Base-by-base conservation (phyloP, 441 rosid species). In the Cnidoscolus chayamansa region DNA sequence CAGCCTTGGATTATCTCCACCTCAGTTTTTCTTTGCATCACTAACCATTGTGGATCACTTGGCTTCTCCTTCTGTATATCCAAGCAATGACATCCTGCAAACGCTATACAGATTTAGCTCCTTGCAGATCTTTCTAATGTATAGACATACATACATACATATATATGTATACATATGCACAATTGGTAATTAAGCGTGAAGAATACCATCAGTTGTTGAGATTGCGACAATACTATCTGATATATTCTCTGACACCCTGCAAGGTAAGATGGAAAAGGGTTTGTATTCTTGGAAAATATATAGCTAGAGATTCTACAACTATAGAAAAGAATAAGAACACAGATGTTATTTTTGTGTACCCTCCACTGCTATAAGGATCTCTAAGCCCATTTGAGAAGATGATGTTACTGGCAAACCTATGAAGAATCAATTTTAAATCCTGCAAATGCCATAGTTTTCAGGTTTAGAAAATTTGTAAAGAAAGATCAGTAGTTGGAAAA, bases 281-380 rank as follows among this genome's bases (percentile, higher is more conserved):
- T 67, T 56, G 10, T 35, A 35, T 35, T 35, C 37, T 35, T 35
- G 37, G 3, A 35, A 2, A 35, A 5, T 40, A 40, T 40, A 40
- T 4, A 40, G 7, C 4, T 40, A 40, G 45, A 40, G 45, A 40
- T 40, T 40, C 45, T 40, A 40, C 45, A 40, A 35, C 3, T 35
- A 35, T 35, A 2, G 40, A 35, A 35, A 35, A 35, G 40, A 35
- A 35, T 25, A 25, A 25, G 25, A 35, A 35, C 40, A 35, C 40
- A 35, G 5, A 35, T 25, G 45, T 4, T 40, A 40, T 40, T 40
- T 25, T 66, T 30, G 7, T 17, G 45, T 87, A 87, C 94, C 94
- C 96, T 83, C 89, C 91, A 3, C 82, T 84, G 51, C 94, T 89
- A 31, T 86, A 87, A 71, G 97, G 92, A 84, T 91, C 94, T 79